Percentiles rank a stretch among this genome's conserved stretches.
Conservation (phyloP, 768 basidiomycete genomes). For the Zangia roseola region DNA sequence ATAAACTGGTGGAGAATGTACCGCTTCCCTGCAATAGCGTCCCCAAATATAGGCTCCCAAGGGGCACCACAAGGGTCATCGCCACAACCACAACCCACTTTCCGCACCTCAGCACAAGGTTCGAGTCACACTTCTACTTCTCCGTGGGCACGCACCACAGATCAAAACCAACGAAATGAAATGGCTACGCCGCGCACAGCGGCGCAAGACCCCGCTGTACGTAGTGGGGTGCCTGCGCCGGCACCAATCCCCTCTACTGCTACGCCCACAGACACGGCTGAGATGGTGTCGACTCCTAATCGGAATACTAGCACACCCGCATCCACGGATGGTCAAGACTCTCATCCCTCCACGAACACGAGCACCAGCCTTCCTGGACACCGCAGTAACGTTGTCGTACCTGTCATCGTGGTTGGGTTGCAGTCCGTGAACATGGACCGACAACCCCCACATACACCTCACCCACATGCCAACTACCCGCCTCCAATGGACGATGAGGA, state of each 20-base stretch:
- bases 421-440: constrained; percentile 64
- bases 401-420: constrained; percentile 81
- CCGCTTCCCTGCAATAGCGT: constrained; percentile 69
- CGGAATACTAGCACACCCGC: constrained; percentile 5
- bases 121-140: constrained; percentile 18
- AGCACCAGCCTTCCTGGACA: constrained; percentile 22
- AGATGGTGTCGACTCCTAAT: constrained; percentile 10
- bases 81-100: constrained; percentile 27
- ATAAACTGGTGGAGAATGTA: constrained; percentile 85
- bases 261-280: constrained; percentile 16
- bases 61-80: constrained; percentile 16
- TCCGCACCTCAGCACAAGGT: constrained; percentile 17
- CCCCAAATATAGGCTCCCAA: constrained; percentile 30
- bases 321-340: constrained; percentile 14
- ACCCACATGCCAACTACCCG: constrained; percentile 10
- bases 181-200: constrained; percentile 10
- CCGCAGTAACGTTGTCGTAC: constrained; percentile 56
- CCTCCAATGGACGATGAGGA: constrained; percentile 23
- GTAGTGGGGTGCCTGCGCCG: constrained; percentile 16
- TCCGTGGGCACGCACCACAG: constrained; percentile 16
- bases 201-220: constrained; percentile 14
- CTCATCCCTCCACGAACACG: constrained; percentile 14
- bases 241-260: constrained; percentile 8
- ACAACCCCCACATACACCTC: constrained; percentile 26
- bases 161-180: constrained; percentile 24